These are phyloP conservation scores for Sonneratia alba DNA, from an alignment of 345 rosid genomes.

Conservation along the genomic window DNA sequence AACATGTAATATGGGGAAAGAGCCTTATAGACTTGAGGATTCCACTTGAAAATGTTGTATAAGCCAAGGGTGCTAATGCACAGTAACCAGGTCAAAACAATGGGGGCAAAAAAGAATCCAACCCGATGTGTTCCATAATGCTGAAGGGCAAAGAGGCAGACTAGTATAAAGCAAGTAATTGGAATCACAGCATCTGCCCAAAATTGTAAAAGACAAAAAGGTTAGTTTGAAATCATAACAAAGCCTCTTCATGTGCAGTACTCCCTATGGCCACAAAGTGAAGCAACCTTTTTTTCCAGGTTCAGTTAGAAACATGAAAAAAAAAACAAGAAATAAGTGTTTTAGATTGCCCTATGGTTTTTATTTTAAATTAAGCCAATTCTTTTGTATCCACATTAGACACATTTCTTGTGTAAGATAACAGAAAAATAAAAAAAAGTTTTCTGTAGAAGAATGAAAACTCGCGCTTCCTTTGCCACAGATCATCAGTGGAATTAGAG, in stretches of 20 bases:
- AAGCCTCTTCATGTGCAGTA: background rate
- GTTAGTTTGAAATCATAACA: background rate
- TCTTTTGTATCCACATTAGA: no score
- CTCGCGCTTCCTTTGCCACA: background rate
- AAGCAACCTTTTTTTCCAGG: background rate
- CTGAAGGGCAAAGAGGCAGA: constrained; percentile 18
- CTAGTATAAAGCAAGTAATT: constrained; percentile 14
- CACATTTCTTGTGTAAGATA: background rate
- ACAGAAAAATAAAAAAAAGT: background rate
- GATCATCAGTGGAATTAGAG: background rate
- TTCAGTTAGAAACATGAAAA: background rate
- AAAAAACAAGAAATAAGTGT: background rate
- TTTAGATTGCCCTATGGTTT: background rate
- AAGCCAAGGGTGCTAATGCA: constrained; percentile 15
- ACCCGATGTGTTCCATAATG: constrained; percentile 18
- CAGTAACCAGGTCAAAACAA: constrained; percentile 15
- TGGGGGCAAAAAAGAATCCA: constrained; percentile 19
- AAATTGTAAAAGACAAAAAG: background rate
- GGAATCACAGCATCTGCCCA: constrained; percentile 15
- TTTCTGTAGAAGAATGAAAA: background rate
- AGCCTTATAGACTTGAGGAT: constrained; percentile 12
- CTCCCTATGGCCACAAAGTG: background rate
- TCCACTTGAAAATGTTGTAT: constrained; percentile 19
- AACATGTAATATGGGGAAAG: constrained; percentile 18
- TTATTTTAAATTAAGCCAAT: background rate